A percentile compares a stretch with the other conserved stretches of the same genome.
Conservation (phyloP, 176 grass and related monocot species). For the Carex parvula region DNA sequence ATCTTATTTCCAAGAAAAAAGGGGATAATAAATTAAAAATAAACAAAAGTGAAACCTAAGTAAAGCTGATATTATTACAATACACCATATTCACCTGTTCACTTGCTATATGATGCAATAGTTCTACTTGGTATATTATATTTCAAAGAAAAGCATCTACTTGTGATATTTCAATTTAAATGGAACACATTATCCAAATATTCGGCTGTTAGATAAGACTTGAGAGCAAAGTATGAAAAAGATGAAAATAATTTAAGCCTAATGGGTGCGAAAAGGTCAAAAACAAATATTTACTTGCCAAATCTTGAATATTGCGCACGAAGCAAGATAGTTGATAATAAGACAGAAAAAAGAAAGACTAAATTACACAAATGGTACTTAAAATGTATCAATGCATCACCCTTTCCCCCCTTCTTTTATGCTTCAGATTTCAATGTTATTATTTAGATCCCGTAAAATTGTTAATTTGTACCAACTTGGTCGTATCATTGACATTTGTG, state of each 20-base stretch:
- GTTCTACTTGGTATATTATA: background rate
- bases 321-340: background rate
- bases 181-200: conserved; percentile 1
- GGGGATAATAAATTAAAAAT: background rate
- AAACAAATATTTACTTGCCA: conserved; percentile 8
- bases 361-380: background rate
- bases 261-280: background rate
- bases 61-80: background rate
- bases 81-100: background rate
- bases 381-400: background rate
- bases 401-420: background rate
- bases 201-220: background rate
- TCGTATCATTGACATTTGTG: background rate
- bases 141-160: background rate
- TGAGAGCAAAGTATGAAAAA: background rate
- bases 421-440: background rate
- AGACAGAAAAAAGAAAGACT: background rate
- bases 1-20: background rate
- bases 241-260: background rate
- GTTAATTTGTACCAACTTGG: background rate
- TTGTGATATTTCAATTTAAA: background rate
- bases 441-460: background rate
- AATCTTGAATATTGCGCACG: background rate
- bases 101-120: background rate
- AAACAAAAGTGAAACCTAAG: background rate